Evolutionary conservation across 192 early-diverging fungal genomes (phyloP).

Genomic region (Entophlyctis luteolus): DNA sequence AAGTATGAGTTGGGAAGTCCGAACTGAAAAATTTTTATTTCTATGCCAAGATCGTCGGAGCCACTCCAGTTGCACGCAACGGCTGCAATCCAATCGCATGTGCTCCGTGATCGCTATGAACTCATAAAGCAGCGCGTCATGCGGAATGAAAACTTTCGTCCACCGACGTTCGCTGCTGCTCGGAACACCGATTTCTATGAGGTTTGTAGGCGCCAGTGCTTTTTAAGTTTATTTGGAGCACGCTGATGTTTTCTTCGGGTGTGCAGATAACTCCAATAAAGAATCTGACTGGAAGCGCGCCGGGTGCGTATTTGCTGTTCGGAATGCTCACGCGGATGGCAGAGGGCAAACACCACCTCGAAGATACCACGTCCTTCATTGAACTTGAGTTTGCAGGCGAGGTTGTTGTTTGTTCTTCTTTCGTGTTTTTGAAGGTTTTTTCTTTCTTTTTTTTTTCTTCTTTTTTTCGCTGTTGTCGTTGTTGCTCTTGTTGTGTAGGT

Average conservation of each 20-base stretch:
- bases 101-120: slow-evolving; percentile 76
- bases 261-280: slow-evolving; percentile 78
- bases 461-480: neutral
- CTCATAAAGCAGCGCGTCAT: slow-evolving; percentile 73
- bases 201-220: neutral
- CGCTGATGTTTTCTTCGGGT: no score
- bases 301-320: slow-evolving; percentile 70
- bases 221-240: no score
- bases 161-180: slow-evolving; percentile 55
- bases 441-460: neutral
- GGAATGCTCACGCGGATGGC: slow-evolving; percentile 84
- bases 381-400: slow-evolving; percentile 64
- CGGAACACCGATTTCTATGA: slow-evolving; percentile 11
- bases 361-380: slow-evolving; percentile 77
- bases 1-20: neutral
- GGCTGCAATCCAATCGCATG: slow-evolving; percentile 58
- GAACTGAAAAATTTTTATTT: no score
- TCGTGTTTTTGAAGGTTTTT: no score
- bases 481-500: slow-evolving; percentile 8
- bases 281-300: slow-evolving; percentile 66
- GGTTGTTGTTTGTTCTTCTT: no score
- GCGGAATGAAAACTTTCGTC: slow-evolving; percentile 74
- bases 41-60: slow-evolving; percentile 3
- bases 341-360: slow-evolving; percentile 76
- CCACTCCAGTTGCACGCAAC: slow-evolving; percentile 49